Base-by-base conservation (phyloP, 371 early-diverging fungal species). In the Mucor velutinosus region DNA sequence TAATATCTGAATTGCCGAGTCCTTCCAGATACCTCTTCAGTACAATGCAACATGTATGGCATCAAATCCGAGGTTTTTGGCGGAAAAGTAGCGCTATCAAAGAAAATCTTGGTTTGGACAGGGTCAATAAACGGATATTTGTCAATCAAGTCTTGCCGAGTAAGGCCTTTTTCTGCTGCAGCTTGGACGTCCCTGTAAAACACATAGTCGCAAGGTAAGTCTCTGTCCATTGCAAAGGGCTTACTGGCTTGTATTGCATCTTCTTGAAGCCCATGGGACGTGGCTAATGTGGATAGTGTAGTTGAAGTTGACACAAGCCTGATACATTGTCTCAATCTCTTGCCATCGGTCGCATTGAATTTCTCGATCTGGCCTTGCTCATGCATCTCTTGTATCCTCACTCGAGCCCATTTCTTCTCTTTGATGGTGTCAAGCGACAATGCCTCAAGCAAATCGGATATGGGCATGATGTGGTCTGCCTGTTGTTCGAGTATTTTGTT, bases 331-430 rank as follows among this genome's bases (percentile, higher is more conserved):
- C 30, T 49, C 21, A 23, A 1, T 5, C n/a, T 41, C 27, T 60
- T 64, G 27, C 72, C 72, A 47, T 72, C 64, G 15, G 11, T 45
- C 1, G 72, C 72, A 23, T 41, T 53, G 27, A 72, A 41, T 23
- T 63, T 66, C 51, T 71, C 71, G 3, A 71, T 27, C 10, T 39
- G 29, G 15, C 67, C 67, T 29, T 53, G 63, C 12, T 66, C 14
- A 53, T 66, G 67, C 29, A 71, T 30, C 14, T 62, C 30, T 3
- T 17, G 12, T 6, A 71, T 58, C 11, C 33, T 33, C 7, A 47
- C 37, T 58, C 67, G 23, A 23, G 58, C 58, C 72, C 72, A 72
- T 60, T 29, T 60, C 21, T 21, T 41, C 14, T 61, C 21, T 30
- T 23, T 12, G 17, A 10, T 27, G 27, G 19, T 23, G 7, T 11